Evolutionary conservation across 257 asterid genomes (phyloP).

Genomic region (Agastache rugosa): DNA sequence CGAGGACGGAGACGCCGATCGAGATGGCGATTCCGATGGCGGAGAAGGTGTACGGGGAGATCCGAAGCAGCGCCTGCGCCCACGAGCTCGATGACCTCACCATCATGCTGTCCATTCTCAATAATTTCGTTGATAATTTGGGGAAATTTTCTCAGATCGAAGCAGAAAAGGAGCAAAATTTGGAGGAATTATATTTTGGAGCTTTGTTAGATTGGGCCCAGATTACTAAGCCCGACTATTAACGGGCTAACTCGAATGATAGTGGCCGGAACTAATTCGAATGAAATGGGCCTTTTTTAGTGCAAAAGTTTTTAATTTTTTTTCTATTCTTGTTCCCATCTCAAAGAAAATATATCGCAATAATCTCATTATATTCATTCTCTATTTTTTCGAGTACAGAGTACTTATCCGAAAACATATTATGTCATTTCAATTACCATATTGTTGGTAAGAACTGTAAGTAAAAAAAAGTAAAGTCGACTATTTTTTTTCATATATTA

Average conservation of each 20-base stretch:
- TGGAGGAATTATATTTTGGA: background rate
- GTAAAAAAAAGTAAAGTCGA: no score
- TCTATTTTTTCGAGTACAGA: no score
- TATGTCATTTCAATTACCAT: no score
- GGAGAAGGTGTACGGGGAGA: constrained; percentile 96
- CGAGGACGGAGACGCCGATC: constrained; percentile 96
- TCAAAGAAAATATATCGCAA: no score
- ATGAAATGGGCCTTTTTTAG: background rate
- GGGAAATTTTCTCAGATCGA: background rate
- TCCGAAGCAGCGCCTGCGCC: constrained; percentile 79
- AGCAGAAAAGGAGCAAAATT: constrained; percentile 12
- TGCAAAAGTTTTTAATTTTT: no score
- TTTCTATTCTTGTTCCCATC: no score
- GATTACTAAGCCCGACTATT: background rate
- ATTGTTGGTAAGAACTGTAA: no score
- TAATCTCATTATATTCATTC: no score
- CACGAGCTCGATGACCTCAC: constrained; percentile 78
- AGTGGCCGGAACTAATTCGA: background rate
- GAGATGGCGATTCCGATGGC: constrained; percentile 93
- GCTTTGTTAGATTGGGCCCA: background rate
- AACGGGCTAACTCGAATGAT: background rate
- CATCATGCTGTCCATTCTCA: constrained; percentile 44
- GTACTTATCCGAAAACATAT: no score
- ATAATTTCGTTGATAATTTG: background rate
- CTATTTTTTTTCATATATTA: no score